These are phyloP conservation scores for Amaranthus tricolor DNA, from an alignment of 179 eudicot species.

Conservation along the genomic window DNA sequence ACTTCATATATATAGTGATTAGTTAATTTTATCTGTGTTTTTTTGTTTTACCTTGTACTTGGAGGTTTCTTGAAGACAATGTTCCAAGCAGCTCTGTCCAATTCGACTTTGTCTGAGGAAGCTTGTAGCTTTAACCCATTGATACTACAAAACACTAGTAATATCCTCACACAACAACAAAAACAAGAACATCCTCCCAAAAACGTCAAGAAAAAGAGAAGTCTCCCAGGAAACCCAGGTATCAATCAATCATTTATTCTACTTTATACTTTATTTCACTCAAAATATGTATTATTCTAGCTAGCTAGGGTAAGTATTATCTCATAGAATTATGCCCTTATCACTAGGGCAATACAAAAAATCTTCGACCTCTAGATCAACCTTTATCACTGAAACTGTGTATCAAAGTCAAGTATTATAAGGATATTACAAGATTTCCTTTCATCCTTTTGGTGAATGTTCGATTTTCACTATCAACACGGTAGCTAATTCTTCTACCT, in stretches of 20 bases:
- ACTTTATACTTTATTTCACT: too few species aligned
- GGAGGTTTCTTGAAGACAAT: conserved; percentile 42
- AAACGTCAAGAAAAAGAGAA: conserved; percentile 81
- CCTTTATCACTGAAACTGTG: too few species aligned
- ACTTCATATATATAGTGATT: not conserved
- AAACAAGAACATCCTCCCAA: conserved; percentile 35
- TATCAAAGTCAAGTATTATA: too few species aligned
- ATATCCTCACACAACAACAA: conserved; percentile 25
- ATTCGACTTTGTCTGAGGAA: conserved; percentile 61
- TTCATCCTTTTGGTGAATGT: too few species aligned
- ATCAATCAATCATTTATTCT: not conserved
- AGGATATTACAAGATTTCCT: too few species aligned
- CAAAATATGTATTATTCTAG: too few species aligned
- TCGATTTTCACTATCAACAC: too few species aligned
- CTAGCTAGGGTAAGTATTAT: too few species aligned
- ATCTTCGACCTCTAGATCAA: too few species aligned
- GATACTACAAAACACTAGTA: conserved; percentile 37
- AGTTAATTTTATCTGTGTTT: too few species aligned
- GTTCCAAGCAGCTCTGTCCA: conserved; percentile 55
- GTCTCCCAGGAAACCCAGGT: conserved; percentile 89
- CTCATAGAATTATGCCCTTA: not conserved
- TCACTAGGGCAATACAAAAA: too few species aligned
- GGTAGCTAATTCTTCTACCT: too few species aligned
- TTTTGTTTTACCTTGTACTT: conserved; percentile 33
- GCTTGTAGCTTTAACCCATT: conserved; percentile 54